Evolutionary conservation across 495 filamentous ascomycete species (phyloP).

Genomic region (Astrothelium macrocarpum): DNA sequence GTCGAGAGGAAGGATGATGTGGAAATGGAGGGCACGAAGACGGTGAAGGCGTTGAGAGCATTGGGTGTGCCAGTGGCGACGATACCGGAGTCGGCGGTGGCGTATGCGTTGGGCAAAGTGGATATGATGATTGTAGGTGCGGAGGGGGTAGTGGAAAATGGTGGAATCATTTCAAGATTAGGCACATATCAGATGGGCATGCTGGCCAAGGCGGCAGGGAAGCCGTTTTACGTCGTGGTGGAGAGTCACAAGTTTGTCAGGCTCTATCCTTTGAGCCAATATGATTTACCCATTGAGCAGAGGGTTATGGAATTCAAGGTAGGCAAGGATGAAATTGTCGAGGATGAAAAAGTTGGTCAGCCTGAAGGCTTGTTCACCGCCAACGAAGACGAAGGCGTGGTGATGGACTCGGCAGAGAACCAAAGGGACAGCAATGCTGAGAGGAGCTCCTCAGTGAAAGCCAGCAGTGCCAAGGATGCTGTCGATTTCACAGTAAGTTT

Average conservation of each 20-base stretch:
- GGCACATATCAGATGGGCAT: conserved; percentile 86
- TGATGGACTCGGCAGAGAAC: conserved; percentile 14
- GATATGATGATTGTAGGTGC: conserved; percentile 80
- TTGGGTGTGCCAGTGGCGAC: conserved; percentile 75
- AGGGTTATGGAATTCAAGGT: conserved; percentile 59
- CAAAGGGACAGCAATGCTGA: conserved; percentile 8
- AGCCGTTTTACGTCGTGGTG: conserved; percentile 81
- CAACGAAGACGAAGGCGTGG: conserved; percentile 29
- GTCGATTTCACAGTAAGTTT: conserved; percentile 73
- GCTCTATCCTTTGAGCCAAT: conserved; percentile 67
- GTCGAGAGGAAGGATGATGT: conserved; percentile 32
- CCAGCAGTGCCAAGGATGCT: conserved; percentile 32
- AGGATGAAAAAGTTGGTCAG: conserved; percentile 20
- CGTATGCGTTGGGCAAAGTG: conserved; percentile 72
- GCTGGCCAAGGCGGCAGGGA: conserved; percentile 64
- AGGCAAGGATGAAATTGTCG: conserved; percentile 32
- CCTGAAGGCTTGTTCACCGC: conserved; percentile 12
- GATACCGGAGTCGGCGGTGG: conserved; percentile 70
- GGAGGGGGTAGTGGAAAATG: conserved; percentile 91
- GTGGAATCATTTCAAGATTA: conserved; percentile 80
- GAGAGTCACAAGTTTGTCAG: conserved; percentile 94
- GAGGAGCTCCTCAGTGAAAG: conserved; percentile 11
- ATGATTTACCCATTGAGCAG: conserved; percentile 67
- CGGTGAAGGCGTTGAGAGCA: conserved; percentile 57
- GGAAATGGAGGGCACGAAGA: conserved; percentile 46